Conservation (phyloP, 2,329 filamentous ascomycete species). For the Metarhizium guizhouense region DNA sequence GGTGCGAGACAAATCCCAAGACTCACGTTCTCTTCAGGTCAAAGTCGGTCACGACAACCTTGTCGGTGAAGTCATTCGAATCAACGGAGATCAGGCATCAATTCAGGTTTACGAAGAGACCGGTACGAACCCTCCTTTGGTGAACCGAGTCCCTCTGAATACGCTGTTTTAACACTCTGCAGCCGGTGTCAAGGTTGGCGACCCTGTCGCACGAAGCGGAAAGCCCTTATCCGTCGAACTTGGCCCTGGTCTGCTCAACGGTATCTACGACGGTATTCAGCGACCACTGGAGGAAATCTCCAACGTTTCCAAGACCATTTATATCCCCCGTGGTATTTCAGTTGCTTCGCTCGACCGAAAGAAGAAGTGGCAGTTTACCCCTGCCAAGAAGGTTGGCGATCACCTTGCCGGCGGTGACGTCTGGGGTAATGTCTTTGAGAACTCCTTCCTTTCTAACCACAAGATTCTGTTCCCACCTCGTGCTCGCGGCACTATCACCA, state of each 20-base stretch:
- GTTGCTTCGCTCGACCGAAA: constrained; percentile 79
- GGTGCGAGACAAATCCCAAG: not conserved
- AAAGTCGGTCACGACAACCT: constrained; percentile 87
- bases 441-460: constrained; percentile 89
- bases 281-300: constrained; percentile 83
- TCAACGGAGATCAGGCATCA: constrained; percentile 89
- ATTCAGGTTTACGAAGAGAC: constrained; percentile 99
- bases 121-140: constrained; percentile 44
- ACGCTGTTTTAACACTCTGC: not conserved
- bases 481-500: constrained; percentile 84
- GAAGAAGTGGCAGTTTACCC: constrained; percentile 96
- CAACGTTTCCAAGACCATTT: constrained; percentile 73
- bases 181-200: constrained; percentile 94
- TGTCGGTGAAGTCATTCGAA: constrained; percentile 95
- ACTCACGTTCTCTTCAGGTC: constrained; percentile 45
- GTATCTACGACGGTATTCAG: constrained; percentile 99
- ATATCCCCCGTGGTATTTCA: constrained; percentile 91
- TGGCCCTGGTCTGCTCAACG: constrained; percentile 93
- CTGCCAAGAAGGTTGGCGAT: constrained; percentile 86
- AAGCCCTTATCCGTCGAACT: constrained; percentile 97
- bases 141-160: not conserved
- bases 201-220: constrained; percentile 81
- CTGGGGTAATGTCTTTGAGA: constrained; percentile 91
- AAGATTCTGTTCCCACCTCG: constrained; percentile 87
- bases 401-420: constrained; percentile 95